Conservation (phyloP, 192 early-diverging fungal genomes). For the Rhizophagus sp. region DNA sequence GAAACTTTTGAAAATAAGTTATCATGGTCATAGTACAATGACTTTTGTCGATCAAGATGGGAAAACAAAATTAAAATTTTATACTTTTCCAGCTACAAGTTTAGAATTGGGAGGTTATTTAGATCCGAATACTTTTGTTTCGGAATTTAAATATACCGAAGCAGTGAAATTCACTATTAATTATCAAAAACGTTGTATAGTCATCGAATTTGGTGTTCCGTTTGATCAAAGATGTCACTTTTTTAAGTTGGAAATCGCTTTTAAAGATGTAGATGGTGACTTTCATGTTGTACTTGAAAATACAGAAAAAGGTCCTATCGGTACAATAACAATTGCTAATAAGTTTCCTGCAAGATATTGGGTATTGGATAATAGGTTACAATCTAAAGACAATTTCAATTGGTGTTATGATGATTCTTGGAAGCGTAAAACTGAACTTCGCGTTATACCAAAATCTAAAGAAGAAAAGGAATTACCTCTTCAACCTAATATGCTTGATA, state of each 20-base stretch:
- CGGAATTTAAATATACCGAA: constrained; percentile 19
- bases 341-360: constrained; percentile 46
- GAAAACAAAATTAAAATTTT: background rate
- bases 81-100: background rate
- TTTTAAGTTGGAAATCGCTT: constrained; percentile 35
- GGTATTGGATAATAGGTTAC: constrained; percentile 27
- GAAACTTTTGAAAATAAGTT: constrained; percentile 18
- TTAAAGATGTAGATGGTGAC: constrained; percentile 38
- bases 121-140: constrained; percentile 25
- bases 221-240: background rate
- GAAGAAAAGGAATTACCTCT: constrained; percentile 22
- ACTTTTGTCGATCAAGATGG: background rate
- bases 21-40: background rate
- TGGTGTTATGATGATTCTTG: constrained; percentile 32
- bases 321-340: constrained; percentile 41
- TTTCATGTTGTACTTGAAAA: constrained; percentile 29
- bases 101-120: constrained; percentile 34
- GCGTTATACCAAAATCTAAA: background rate
- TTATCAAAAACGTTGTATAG: constrained; percentile 30
- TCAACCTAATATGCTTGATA: constrained; percentile 30
- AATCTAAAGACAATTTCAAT: constrained; percentile 1
- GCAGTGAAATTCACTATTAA: constrained; percentile 26
- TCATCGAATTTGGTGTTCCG: constrained; percentile 32
- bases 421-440: constrained; percentile 41
- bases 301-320: background rate